Evolutionary conservation across 148 eudicot genomes (phyloP), one percentile per base, ranked within the genome.

Genomic region (Drosera capensis): DNA sequence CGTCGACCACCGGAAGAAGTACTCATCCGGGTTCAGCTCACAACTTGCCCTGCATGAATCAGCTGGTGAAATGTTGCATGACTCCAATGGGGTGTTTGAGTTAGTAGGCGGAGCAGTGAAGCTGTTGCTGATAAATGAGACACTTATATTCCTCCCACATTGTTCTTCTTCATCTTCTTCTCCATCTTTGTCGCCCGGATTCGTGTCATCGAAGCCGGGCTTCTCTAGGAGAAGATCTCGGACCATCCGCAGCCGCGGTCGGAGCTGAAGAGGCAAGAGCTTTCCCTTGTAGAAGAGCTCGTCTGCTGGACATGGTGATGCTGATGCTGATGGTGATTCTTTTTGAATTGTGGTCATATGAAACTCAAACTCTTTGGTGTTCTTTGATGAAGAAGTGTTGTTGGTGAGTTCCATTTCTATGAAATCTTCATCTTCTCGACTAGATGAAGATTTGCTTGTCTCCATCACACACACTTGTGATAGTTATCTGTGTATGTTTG

Each of bases 271-370:
- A n/a, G 94, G 94, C 37, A 82, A 74, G 35, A 82, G 86, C n/a
- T 67, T 74, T 25, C 94, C 94, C 39, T 78, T 82, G 68, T 74
- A 78, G 66, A 82, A 82, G 64, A 78, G 94, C 34, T 82, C 86
- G 55, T 82, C 94, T 19, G 86, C 94, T 26, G 90, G 77, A 20
- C 70, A 75, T 39, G 63, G 50, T 15, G 69, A 44, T 40, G 57
- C 7, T 40, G 51, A 54, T 44, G 14, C 51, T 14, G n/a, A n/a
- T n/a, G n/a, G n/a, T n/a, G 40, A 44, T 45, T 52, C n/a, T 26
- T 18, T 45, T 16, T 36, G 7, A 43, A 21, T 20, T 23, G 59
- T 51, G 26, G 60, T 50, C 78, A 67, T 74, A 64, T 77, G 85
- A 50, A 82, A 82, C 65, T 82, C 94, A 55, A 82, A 82, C 20